Evolutionary conservation across 2,329 filamentous ascomycete species (phyloP).

Genomic region (Trichoderma asperellum): DNA sequence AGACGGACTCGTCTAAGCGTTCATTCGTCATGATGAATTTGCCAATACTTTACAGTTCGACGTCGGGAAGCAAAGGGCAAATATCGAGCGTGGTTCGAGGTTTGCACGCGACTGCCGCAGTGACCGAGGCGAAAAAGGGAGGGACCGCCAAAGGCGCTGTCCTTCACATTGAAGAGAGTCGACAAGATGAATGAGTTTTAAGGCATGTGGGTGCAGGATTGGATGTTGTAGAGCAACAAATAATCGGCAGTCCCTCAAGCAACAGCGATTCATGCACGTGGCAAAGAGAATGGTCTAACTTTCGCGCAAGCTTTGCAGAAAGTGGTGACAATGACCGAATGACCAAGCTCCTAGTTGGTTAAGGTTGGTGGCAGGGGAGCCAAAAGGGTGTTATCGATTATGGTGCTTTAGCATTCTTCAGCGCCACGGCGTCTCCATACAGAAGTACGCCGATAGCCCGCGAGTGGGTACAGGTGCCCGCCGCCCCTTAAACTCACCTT

Average conservation of each 20-base stretch:
- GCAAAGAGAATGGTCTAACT: constrained; percentile 19
- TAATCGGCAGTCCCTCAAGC: constrained; percentile 1
- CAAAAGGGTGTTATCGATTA: constrained; percentile 22
- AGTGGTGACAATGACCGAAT: constrained; percentile 26
- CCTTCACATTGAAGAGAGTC: not conserved
- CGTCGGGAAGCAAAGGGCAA: not conserved
- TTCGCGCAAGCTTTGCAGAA: not conserved
- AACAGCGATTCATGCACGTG: constrained; percentile 21
- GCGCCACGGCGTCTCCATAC: not conserved
- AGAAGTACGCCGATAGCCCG: not conserved
- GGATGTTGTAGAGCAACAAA: not conserved
- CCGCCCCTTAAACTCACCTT: not conserved
- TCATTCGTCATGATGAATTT: constrained; percentile 24
- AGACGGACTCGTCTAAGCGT: constrained; percentile 31
- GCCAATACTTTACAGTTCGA: not conserved
- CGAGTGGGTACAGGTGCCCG: not conserved
- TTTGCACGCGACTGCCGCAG: constrained; percentile 21
- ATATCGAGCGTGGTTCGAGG: not conserved
- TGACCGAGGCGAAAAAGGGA: constrained; percentile 23
- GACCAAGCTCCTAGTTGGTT: constrained; percentile 19
- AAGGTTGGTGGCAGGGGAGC: constrained; percentile 7
- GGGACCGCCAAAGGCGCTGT: constrained; percentile 5
- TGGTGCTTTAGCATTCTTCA: constrained; percentile 8
- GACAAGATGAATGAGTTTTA: not conserved
- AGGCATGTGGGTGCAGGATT: constrained; percentile 18